phyloP scores from a whole-genome alignment of 1,284 basidiomycete species.

The Ganoderma lucidum region DNA sequence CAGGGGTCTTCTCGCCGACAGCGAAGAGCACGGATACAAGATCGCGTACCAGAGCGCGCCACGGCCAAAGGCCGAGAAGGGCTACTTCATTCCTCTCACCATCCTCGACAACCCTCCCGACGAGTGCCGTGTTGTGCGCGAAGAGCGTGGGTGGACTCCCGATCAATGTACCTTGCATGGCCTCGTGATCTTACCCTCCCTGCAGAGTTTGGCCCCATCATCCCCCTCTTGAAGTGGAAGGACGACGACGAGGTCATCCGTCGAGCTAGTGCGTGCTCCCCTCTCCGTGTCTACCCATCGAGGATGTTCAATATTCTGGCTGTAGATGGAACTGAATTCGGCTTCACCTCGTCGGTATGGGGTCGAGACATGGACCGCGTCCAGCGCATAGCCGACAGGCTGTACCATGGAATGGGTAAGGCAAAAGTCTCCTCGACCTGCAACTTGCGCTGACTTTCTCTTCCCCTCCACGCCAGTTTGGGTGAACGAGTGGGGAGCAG shows the following conservation, averaged over 20 bases:
- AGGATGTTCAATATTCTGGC: neutral
- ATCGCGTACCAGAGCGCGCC: constrained; percentile 20
- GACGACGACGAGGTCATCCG: constrained; percentile 29
- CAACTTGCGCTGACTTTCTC: neutral
- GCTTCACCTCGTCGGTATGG: constrained; percentile 21
- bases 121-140: constrained; percentile 25
- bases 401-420: constrained; percentile 22
- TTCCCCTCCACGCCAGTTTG: constrained; percentile 14
- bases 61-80: constrained; percentile 14
- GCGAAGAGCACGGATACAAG: constrained; percentile 26
- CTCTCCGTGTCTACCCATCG: neutral
- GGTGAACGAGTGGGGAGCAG: constrained; percentile 21
- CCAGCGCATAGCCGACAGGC: constrained; percentile 14
- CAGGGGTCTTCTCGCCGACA: constrained; percentile 25
- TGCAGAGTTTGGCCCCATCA: constrained; percentile 29
- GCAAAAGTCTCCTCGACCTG: neutral
- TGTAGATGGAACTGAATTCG: constrained; percentile 22
- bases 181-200: neutral
- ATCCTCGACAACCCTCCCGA: constrained; percentile 31
- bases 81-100: constrained; percentile 27
- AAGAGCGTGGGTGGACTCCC: constrained; percentile 25
- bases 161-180: neutral
- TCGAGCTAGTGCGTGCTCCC: constrained; percentile 23
- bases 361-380: constrained; percentile 17
- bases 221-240: constrained; percentile 29